A percentile compares a stretch with the other conserved stretches of the same genome.
These are phyloP conservation scores for Candida dubliniensis DNA, from an alignment of 1,139 yeast genomes.

Conservation along the genomic window DNA sequence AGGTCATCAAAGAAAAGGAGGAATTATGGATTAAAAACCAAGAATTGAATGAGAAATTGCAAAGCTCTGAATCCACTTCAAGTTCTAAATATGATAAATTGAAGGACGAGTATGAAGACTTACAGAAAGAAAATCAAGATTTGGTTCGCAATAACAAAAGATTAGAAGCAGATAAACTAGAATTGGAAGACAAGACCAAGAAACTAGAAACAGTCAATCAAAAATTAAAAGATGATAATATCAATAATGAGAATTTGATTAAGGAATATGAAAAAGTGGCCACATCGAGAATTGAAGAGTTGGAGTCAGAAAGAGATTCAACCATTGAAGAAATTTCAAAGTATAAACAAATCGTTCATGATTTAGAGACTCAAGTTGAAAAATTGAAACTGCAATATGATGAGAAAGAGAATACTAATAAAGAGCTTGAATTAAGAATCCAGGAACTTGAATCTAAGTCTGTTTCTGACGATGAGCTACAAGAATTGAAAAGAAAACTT, in stretches of 20 bases:
- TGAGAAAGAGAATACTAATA: conserved; percentile 18
- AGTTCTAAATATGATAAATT: conserved; percentile 3
- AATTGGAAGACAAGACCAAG: conserved; percentile 1
- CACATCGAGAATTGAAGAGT: conserved; percentile 17
- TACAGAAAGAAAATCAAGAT: neutral
- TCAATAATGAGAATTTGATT: conserved; percentile 22
- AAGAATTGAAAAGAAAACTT: conserved; percentile 4
- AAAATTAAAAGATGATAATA: conserved; percentile 23
- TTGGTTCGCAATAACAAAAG: conserved; percentile 6
- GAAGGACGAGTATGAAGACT: conserved; percentile 1
- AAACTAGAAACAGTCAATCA: conserved; percentile 7
- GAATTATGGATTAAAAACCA: conserved; percentile 16
- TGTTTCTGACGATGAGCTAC: conserved; percentile 6
- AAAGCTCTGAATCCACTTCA: neutral
- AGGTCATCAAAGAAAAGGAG: conserved; percentile 15
- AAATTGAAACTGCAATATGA: conserved; percentile 16
- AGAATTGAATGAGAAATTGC: conserved; percentile 8
- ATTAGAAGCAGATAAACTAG: neutral
- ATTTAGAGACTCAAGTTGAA: conserved; percentile 21
- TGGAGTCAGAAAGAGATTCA: conserved; percentile 22
- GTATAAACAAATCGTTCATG: conserved; percentile 4
- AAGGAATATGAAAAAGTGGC: conserved; percentile 14
- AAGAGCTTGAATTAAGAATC: conserved; percentile 21
- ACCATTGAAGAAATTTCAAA: conserved; percentile 17
- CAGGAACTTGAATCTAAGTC: conserved; percentile 17